A percentile compares a stretch with the other conserved stretches of the same genome.
These are phyloP conservation scores for Leccinellum rugosiceps DNA, from an alignment of 768 basidiomycete genomes.

Conservation along the genomic window DNA sequence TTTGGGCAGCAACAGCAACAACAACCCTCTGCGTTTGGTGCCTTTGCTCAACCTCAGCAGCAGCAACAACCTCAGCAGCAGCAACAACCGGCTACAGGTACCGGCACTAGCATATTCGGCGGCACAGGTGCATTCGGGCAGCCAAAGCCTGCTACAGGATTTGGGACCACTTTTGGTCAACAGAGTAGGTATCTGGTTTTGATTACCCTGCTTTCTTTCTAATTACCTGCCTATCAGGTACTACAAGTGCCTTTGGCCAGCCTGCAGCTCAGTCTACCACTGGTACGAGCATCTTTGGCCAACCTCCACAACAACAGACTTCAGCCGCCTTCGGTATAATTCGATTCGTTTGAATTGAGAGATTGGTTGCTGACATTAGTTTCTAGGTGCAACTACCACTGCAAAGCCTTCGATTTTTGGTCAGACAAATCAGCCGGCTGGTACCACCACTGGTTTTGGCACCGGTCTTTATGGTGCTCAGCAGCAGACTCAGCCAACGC, in stretches of 20 bases:
- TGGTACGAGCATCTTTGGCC: slow-evolving; percentile 33
- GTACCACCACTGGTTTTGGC: slow-evolving; percentile 36
- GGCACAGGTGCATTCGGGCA: slow-evolving; percentile 31
- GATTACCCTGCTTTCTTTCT: neutral
- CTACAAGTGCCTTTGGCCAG: slow-evolving; percentile 27
- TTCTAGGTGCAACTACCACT: slow-evolving; percentile 31
- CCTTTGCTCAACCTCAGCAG: slow-evolving; percentile 46
- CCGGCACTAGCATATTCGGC: slow-evolving; percentile 33
- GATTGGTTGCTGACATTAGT: neutral
- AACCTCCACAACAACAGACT: slow-evolving; percentile 35
- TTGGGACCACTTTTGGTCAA: slow-evolving; percentile 26
- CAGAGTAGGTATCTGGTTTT: slow-evolving; percentile 14
- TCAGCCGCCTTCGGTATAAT: slow-evolving; percentile 40
- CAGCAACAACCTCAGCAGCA: slow-evolving; percentile 16
- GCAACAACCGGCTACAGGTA: slow-evolving; percentile 35
- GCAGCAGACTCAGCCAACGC: slow-evolving; percentile 23
- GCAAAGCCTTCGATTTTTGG: slow-evolving; percentile 51
- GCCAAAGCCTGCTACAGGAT: slow-evolving; percentile 31
- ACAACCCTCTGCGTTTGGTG: slow-evolving; percentile 42
- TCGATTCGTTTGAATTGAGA: slow-evolving; percentile 24
- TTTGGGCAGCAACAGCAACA: slow-evolving; percentile 35
- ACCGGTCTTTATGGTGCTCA: slow-evolving; percentile 27
- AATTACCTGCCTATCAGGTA: slow-evolving; percentile 10
- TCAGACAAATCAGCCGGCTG: slow-evolving; percentile 40
- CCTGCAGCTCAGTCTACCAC: slow-evolving; percentile 21